Conservation (phyloP, 129 eudicot species). For the Centrapalus pauciflorus region DNA sequence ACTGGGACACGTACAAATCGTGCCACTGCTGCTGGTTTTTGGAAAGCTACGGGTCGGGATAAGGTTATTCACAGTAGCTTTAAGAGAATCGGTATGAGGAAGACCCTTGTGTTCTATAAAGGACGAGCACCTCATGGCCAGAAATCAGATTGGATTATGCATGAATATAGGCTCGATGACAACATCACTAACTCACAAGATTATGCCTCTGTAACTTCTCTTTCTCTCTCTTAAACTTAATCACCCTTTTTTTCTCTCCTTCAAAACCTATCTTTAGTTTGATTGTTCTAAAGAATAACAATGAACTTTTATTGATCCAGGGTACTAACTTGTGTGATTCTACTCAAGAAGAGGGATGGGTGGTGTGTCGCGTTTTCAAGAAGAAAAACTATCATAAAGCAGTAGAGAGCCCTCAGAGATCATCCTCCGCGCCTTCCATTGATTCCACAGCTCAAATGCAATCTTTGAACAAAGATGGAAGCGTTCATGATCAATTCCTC, state of each 20-base stretch:
- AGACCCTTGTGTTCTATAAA: slow-evolving; percentile 66
- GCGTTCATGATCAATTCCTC: slow-evolving; percentile 49
- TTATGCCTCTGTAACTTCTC: slow-evolving; percentile 26
- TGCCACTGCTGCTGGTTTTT: slow-evolving; percentile 52
- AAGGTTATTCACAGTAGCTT: slow-evolving; percentile 41
- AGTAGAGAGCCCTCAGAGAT: slow-evolving; percentile 37
- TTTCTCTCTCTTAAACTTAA: background rate
- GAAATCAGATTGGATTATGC: slow-evolving; percentile 90
- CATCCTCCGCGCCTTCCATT: slow-evolving; percentile 28
- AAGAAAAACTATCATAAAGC: slow-evolving; percentile 64
- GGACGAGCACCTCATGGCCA: slow-evolving; percentile 92
- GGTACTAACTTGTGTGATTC: slow-evolving; percentile 33
- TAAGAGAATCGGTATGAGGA: slow-evolving; percentile 47
- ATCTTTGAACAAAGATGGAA: slow-evolving; percentile 25
- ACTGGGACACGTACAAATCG: slow-evolving; percentile 50
- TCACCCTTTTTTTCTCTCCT: background rate
- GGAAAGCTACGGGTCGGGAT: slow-evolving; percentile 62
- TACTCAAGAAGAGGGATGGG: slow-evolving; percentile 84
- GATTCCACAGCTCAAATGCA: slow-evolving; percentile 22
- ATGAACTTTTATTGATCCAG: slow-evolving; percentile 9
- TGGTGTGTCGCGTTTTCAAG: slow-evolving; percentile 72
- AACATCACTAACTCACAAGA: slow-evolving; percentile 22
- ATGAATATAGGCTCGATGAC: slow-evolving; percentile 71
- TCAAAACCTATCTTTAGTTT: background rate
- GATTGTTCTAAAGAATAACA: slow-evolving; percentile 8